Conservation (phyloP, 352 stramenopile genomes). For the Phytophthora podocarpi region DNA sequence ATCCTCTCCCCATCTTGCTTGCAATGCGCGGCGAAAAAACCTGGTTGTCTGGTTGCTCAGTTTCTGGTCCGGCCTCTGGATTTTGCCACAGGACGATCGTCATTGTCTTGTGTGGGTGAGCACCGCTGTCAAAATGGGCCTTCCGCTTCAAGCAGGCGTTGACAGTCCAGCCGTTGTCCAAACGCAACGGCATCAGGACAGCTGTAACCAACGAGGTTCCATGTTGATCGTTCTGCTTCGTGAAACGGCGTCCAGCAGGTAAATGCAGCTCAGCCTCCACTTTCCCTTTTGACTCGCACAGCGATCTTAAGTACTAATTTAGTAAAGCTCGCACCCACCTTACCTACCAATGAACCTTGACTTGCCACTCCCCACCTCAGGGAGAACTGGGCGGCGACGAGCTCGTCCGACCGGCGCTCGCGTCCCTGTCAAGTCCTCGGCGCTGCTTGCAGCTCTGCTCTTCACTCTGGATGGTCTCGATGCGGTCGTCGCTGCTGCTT, state of each 20-base stretch:
- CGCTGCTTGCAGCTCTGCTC: slow-evolving; percentile 15
- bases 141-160: slow-evolving; percentile 5
- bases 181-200: slow-evolving; percentile 7
- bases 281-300: slow-evolving; percentile 5
- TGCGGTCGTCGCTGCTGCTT: slow-evolving; percentile 7
- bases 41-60: slow-evolving; percentile 20
- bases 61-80: slow-evolving; percentile 22
- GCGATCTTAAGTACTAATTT: slow-evolving; percentile 3
- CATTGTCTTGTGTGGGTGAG: slow-evolving; percentile 7
- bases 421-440: slow-evolving; percentile 15
- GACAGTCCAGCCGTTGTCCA: slow-evolving; percentile 17
- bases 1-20: slow-evolving; percentile 19
- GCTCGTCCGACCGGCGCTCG: slow-evolving; percentile 3
- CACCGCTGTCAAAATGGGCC: not conserved
- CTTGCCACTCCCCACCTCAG: not conserved
- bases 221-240: slow-evolving; percentile 17
- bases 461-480: slow-evolving; percentile 13
- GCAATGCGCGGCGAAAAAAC: slow-evolving; percentile 19
- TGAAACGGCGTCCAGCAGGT: slow-evolving; percentile 8
- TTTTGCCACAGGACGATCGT: slow-evolving; percentile 8
- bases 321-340: not conserved
- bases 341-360: slow-evolving; percentile 6
- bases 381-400: slow-evolving; percentile 8
- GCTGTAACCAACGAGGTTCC: slow-evolving; percentile 19
- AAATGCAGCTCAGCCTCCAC: not conserved